A percentile compares a stretch with the other conserved stretches of the same genome.
Conservation (phyloP, 768 basidiomycete species). For the Tylopilus plumbeoviolaceoides region DNA sequence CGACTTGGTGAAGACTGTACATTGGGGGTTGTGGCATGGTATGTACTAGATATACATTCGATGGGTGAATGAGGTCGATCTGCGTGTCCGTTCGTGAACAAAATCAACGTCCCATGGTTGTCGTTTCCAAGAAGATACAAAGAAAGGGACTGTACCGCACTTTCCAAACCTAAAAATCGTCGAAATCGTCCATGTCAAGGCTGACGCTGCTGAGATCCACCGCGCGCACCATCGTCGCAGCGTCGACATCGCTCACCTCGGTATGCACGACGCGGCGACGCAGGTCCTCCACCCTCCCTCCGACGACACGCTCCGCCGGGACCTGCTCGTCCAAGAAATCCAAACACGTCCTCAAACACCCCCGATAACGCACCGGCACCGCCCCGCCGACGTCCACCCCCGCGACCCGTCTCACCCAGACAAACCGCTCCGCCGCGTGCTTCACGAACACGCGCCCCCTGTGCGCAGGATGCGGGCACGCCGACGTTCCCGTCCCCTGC, state of each 20-base stretch:
- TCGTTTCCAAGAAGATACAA: neutral
- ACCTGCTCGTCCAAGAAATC: conserved; percentile 45
- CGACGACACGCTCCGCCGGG: neutral
- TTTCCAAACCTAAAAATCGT: conserved; percentile 7
- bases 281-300: neutral
- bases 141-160: neutral
- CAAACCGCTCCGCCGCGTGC: conserved; percentile 58
- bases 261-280: too few species aligned
- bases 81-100: neutral
- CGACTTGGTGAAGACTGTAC: neutral
- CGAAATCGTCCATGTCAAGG: conserved; percentile 28
- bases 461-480: conserved; percentile 42
- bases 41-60: conserved; percentile 7
- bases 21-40: neutral
- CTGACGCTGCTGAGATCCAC: conserved; percentile 16
- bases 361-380: conserved; percentile 65
- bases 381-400: conserved; percentile 47
- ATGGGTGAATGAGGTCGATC: neutral
- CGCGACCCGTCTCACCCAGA: conserved; percentile 58
- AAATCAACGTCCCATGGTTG: conserved; percentile 7
- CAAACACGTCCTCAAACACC: conserved; percentile 61
- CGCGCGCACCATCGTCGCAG: conserved; percentile 14
- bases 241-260: conserved; percentile 13
- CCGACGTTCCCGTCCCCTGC: conserved; percentile 23
- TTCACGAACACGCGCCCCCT: conserved; percentile 42